Percentiles rank a stretch among this genome's conserved stretches.
phyloP scores from a whole-genome alignment of 139 green algal species.

The Coccomyxa sp. region DNA sequence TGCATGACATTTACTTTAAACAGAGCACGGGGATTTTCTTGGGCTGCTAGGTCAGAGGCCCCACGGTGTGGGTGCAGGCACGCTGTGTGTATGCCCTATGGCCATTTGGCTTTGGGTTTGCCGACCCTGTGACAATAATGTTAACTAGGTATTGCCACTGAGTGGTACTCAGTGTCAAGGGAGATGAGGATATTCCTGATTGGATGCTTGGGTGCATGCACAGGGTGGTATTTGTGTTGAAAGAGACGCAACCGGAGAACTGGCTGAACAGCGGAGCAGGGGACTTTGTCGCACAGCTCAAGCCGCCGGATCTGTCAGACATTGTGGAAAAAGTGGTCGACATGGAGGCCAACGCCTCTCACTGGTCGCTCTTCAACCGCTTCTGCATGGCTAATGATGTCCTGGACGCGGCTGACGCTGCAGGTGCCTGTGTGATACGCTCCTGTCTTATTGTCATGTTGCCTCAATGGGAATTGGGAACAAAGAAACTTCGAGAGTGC shows the following conservation, averaged over 20 bases:
- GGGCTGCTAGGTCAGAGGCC: too few relatives aligned
- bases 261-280: slow-evolving; percentile 56
- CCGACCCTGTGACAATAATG: too few relatives aligned
- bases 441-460: not conserved
- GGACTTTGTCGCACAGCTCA: slow-evolving; percentile 59
- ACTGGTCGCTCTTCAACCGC: slow-evolving; percentile 73
- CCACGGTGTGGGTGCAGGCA: too few relatives aligned
- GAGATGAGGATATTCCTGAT: not conserved
- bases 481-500: too few relatives aligned
- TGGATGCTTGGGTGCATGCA: not conserved
- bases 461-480: too few relatives aligned
- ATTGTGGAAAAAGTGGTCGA: slow-evolving; percentile 40
- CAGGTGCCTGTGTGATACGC: slow-evolving; percentile 28
- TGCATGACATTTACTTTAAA: too few relatives aligned
- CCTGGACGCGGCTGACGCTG: slow-evolving; percentile 40
- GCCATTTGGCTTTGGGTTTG: too few relatives aligned
- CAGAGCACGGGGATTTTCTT: too few relatives aligned
- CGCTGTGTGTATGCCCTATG: too few relatives aligned
- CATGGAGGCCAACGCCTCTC: slow-evolving; percentile 47
- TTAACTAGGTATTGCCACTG: not conserved
- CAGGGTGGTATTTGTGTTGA: slow-evolving; percentile 67
- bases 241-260: slow-evolving; percentile 45
- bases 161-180: not conserved
- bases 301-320: slow-evolving; percentile 34
- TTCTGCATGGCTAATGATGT: slow-evolving; percentile 63